These are phyloP conservation scores for Naegleria fowleri DNA, from an alignment of 208 protist species.

Conservation along the genomic window DNA sequence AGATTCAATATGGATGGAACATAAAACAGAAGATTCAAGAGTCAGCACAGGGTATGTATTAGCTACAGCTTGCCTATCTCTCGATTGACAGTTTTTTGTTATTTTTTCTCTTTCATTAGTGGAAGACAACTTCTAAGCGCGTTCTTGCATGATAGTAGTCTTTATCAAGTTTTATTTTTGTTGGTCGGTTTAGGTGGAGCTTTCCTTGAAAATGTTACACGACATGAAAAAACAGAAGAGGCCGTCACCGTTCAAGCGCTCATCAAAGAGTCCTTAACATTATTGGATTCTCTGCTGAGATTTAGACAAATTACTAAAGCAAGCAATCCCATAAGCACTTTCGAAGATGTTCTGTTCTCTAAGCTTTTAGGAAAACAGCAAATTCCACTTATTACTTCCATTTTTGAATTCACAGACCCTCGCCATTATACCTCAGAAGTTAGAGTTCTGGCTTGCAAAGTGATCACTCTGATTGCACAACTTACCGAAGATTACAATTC, in stretches of 20 bases:
- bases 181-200: not conserved
- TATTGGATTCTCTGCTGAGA: not conserved
- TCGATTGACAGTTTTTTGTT: no score
- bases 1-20: not conserved
- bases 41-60: not conserved
- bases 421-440: not conserved
- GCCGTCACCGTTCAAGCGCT: not conserved
- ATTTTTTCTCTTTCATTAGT: no score
- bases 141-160: not conserved
- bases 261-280: not conserved
- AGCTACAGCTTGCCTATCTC: no score
- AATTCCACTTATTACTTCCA: not conserved
- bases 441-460: not conserved
- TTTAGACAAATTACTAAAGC: constrained; percentile 7
- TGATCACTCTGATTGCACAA: not conserved
- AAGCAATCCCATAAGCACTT: not conserved
- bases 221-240: constrained; percentile 3
- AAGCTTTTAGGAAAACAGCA: not conserved
- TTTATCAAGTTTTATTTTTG: constrained; percentile 22
- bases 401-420: constrained; percentile 7
- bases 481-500: not conserved
- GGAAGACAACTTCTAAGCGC: not conserved
- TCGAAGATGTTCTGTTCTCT: not conserved
- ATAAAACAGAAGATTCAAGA: not conserved
- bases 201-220: not conserved